Evolutionary conservation across 2,329 filamentous ascomycete species (phyloP), one percentile per base, ranked within the genome.

Genomic region (Alternaria sp.): DNA sequence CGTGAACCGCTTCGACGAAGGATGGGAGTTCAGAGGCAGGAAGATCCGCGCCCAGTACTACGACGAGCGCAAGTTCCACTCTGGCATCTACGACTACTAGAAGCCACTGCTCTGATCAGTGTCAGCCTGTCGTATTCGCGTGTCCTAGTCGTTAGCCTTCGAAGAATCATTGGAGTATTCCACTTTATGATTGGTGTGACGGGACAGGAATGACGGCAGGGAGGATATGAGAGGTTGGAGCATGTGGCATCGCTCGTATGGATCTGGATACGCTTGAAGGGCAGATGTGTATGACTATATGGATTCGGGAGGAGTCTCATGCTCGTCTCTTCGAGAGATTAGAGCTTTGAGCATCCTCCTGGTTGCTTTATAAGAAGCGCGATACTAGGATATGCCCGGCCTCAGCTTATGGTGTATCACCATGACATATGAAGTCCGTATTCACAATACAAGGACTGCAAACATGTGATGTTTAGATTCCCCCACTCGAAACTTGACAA

Each of bases 1-100:
- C 55, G 93, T 98, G 54, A 96, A 96, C 77, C 93, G 93, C 11
- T 87, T 97, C 44, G 89, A 97, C 73, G 93, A 93, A 15, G 89
- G 93, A 57, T 98, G 97, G 80, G 94, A 94, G 68, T 98, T 98
- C 79, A 94, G 93, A 68, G 94, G 92, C 5, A 97, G 97, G 77
- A 84, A 86, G 11, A 96, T 98, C 61, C 83, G 84, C n/a, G 92
- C 94, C 1, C 87, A 86, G 55, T 98, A 94, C 77, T 98, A 92
- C 78, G 89, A 96, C 73, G 84, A 84, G 6, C 93, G 95, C 47
- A 92, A 88, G 72, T 99, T 98, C 75, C 93, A 96, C 67, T 81
- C 84, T 4, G 70, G 69, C 6, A 67, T 73, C 9, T 79, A 71
- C 47, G 76, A 79, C 15, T 65, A 76, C 44, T 77, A 69, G 50